Evolutionary conservation across 371 early-diverging fungal species (phyloP).

Genomic region (Cladochytrium tenue): DNA sequence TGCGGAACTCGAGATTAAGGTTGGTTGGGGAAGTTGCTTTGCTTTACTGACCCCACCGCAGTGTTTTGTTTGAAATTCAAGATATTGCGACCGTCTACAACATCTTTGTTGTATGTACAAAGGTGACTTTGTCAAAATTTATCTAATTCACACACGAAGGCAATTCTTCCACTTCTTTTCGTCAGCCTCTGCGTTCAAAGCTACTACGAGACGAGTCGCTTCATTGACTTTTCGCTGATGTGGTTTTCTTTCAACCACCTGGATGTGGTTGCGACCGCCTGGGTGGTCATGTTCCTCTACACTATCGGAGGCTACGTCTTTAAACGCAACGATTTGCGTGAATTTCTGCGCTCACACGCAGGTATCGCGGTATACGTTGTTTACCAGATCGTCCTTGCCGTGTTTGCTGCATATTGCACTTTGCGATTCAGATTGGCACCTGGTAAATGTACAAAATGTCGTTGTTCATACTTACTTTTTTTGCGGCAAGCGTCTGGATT

Average conservation of each 20-base stretch:
- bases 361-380: conserved; percentile 7
- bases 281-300: background rate
- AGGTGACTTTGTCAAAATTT: background rate
- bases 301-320: background rate
- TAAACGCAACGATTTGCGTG: background rate
- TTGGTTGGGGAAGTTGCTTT: too few relatives aligned
- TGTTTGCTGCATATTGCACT: conserved; percentile 12
- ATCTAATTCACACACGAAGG: background rate
- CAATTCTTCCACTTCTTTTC: conserved; percentile 18
- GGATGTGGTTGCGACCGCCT: conserved; percentile 10
- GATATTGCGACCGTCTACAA: conserved; percentile 28
- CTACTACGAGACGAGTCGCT: conserved; percentile 15
- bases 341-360: background rate
- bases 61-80: conserved; percentile 20
- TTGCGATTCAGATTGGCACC: conserved; percentile 15
- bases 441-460: too few relatives aligned
- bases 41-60: too few relatives aligned
- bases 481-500: conserved; percentile 27
- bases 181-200: conserved; percentile 11
- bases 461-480: too few relatives aligned
- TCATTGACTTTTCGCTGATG: conserved; percentile 19
- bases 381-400: conserved; percentile 12
- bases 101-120: conserved; percentile 26
- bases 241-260: conserved; percentile 10
- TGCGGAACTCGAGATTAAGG: background rate